A percentile compares a stretch with the other conserved stretches of the same genome.
phyloP scores from a whole-genome alignment of 2,329 filamentous ascomycete species.

The Neoarthrinium moseri region DNA sequence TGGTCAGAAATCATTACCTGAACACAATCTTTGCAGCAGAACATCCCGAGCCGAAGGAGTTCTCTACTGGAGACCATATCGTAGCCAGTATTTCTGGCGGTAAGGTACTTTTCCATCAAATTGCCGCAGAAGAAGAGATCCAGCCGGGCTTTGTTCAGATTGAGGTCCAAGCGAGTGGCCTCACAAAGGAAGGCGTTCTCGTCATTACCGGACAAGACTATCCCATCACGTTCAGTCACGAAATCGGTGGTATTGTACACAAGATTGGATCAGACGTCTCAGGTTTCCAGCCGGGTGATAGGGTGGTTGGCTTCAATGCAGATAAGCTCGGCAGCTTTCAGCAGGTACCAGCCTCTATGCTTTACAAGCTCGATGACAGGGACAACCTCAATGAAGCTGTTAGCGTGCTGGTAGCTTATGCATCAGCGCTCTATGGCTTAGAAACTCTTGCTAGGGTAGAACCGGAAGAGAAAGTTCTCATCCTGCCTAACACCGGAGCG shows the following conservation, averaged over 20 bases:
- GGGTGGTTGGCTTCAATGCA: constrained; percentile 19
- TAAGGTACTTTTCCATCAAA: constrained; percentile 19
- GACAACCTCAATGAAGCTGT: constrained; percentile 14
- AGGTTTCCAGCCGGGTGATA: constrained; percentile 19
- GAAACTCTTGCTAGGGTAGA: constrained; percentile 17
- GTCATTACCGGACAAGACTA: constrained; percentile 22
- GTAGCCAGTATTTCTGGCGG: constrained; percentile 17
- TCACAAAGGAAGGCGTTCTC: constrained; percentile 19
- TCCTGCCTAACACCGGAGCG: constrained; percentile 17
- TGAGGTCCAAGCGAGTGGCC: constrained; percentile 13
- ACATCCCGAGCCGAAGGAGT: constrained; percentile 10
- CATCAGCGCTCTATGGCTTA: constrained; percentile 21
- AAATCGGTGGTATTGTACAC: constrained; percentile 22
- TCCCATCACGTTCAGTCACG: constrained; percentile 19
- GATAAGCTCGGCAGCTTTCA: constrained; percentile 20
- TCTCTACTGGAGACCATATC: constrained; percentile 14
- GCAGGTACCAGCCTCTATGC: constrained; percentile 13
- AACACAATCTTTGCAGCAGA: constrained; percentile 10
- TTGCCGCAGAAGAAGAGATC: constrained; percentile 1
- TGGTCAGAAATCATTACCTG: constrained; percentile 17
- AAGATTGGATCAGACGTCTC: constrained; percentile 16
- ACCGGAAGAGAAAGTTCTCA: constrained; percentile 19
- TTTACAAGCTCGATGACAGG: constrained; percentile 14
- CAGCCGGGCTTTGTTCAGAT: constrained; percentile 18
- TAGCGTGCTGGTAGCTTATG: constrained; percentile 13